Base-by-base conservation (phyloP, 1,284 basidiomycete genomes). In the Heliocybe sulcata region DNA sequence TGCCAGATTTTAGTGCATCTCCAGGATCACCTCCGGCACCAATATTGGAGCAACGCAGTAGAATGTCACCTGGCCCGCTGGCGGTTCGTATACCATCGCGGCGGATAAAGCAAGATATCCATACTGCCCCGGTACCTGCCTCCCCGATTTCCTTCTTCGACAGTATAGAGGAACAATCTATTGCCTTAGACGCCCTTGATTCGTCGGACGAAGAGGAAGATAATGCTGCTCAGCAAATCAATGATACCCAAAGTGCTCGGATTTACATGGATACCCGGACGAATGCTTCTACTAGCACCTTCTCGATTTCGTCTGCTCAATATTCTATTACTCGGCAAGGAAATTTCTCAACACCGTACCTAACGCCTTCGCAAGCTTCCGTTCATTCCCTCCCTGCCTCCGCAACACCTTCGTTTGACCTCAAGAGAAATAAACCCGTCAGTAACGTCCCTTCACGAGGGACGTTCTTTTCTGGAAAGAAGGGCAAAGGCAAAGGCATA, bases 71-170 rank as follows among this genome's bases (percentile, higher is more conserved):
- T 52, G 23, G 27, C n/a, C 33, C 14, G 45, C 61, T 65, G 48
- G 63, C 65, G 0, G 60, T 69, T 50, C 63, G 57, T 14, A 66
- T 67, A 38, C 67, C 69, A 8, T 59, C 35, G 61, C 61, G 29
- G 58, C 57, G 22, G 48, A 57, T 16, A 45, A 8, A 60, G 25
- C 61, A 61, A 1, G 56, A 59, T 27, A 64, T 72, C 4, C 69
- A 67, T 51, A 80, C 78, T 38, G 81, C 80, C 57, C 77, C 79
- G n/a, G 79, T 80, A 26, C 72, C 76, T 10, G 74, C 81, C 10
- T 80, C 84, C 10, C 79, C 84, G 0, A 78, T 82, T 26, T 80
- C 80, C 45, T 90, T 90, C 73, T 90, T 90, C 66, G 87, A 90
- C 67, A 77, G 71, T 57, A 80, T 90, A 53, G 83, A 88, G 61